Conservation (phyloP, 371 early-diverging fungal genomes). For the Mucor plumbeus region DNA sequence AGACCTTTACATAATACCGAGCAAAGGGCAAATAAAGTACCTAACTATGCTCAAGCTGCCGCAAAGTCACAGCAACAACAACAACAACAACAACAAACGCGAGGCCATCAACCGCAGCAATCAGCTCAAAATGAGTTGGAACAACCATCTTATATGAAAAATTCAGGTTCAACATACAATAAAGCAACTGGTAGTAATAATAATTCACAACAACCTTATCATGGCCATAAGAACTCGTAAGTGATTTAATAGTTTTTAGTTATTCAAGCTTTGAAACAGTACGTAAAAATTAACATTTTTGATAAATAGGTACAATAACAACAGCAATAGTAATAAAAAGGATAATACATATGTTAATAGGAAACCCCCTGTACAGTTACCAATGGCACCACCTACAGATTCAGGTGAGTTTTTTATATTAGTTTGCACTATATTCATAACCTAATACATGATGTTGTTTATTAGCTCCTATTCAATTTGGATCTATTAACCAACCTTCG, state of each 20-base stretch:
- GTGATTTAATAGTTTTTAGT: not conserved
- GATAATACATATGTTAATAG: conserved; percentile 20
- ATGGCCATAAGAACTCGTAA: not conserved
- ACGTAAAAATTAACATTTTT: not conserved
- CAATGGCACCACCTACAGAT: conserved; percentile 47
- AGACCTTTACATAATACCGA: conserved; percentile 6
- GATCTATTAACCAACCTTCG: conserved; percentile 49
- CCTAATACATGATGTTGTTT: not conserved
- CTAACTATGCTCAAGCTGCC: conserved; percentile 11
- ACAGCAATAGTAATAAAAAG: conserved; percentile 10
- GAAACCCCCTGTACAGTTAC: conserved; percentile 47
- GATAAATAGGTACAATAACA: not conserved
- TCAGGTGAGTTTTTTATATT: conserved; percentile 31
- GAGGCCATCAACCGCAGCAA: conserved; percentile 14
- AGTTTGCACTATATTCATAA: not conserved
- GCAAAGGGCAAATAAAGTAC: conserved; percentile 6
- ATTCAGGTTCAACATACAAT: not conserved
- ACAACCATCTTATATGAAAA: not conserved
- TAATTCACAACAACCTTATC: not conserved
- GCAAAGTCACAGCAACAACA: conserved; percentile 4
- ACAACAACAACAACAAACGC: conserved; percentile 6
- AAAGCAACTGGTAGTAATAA: not conserved
- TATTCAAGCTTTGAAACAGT: not conserved
- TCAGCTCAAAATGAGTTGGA: not conserved
- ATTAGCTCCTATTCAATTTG: conserved; percentile 59